A percentile compares a stretch with the other conserved stretches of the same genome.
Conservation (phyloP, 2,329 filamentous ascomycete genomes). For the Beauveria bassiana region DNA sequence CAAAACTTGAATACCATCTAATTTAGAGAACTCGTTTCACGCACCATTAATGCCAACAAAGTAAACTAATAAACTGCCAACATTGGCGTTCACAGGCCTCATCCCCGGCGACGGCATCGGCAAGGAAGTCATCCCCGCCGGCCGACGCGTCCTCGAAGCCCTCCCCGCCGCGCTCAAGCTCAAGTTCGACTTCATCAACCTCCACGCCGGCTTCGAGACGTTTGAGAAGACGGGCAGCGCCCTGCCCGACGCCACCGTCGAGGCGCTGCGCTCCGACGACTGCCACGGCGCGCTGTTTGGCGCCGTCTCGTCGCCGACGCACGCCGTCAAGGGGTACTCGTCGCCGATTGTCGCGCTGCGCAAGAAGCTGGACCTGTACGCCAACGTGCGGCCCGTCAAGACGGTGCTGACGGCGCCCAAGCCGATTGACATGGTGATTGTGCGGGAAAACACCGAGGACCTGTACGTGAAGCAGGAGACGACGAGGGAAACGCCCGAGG, state of each 20-base stretch:
- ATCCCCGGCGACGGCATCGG: constrained; percentile 98
- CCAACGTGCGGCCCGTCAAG: constrained; percentile 96
- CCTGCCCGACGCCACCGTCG: constrained; percentile 83
- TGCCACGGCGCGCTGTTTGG: constrained; percentile 96
- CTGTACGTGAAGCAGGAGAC: constrained; percentile 96
- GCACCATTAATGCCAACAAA: neutral
- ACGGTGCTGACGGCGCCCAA: constrained; percentile 54
- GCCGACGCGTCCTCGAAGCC: constrained; percentile 84
- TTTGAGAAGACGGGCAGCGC: constrained; percentile 87
- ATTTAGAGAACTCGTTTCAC: too few relatives aligned
- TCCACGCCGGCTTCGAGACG: constrained; percentile 86
- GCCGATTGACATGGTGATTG: constrained; percentile 93
- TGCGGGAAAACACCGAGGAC: constrained; percentile 98
- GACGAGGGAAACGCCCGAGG: constrained; percentile 63
- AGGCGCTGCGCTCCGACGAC: constrained; percentile 69
- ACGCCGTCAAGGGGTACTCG: constrained; percentile 88
- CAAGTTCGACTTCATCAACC: constrained; percentile 89
- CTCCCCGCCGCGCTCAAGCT: constrained; percentile 85
- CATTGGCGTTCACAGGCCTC: constrained; percentile 54
- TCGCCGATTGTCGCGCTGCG: constrained; percentile 94
- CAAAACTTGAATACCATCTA: too few relatives aligned
- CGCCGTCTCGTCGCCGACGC: constrained; percentile 86
- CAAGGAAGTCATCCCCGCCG: constrained; percentile 94
- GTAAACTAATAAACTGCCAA: neutral
- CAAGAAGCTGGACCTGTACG: constrained; percentile 91